Conservation (phyloP, 2,329 filamentous ascomycete species). For the Aquanectria penicillioides region DNA sequence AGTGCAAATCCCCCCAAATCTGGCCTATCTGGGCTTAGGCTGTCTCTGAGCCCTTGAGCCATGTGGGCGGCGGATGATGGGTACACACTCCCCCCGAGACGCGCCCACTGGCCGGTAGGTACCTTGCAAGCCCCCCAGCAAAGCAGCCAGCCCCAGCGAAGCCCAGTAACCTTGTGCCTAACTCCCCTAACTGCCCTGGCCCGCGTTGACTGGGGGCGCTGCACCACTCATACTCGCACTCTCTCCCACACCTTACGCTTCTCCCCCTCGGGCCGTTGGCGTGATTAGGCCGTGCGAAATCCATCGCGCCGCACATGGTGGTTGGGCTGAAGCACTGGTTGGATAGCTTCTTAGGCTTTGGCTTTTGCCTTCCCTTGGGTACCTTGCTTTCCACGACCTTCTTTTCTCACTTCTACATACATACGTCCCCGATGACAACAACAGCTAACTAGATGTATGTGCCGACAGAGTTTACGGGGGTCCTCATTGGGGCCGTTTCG, state of each 20-base stretch:
- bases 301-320: conserved; percentile 36
- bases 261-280: conserved; percentile 40
- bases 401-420: conserved; percentile 16
- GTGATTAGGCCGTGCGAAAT: conserved; percentile 40
- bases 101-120: conserved; percentile 2
- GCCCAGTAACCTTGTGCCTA: conserved; percentile 18
- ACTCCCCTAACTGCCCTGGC: conserved; percentile 23
- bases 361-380: conserved; percentile 30
- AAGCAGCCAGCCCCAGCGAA: background rate
- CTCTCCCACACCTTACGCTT: conserved; percentile 20
- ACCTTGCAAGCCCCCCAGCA: conserved; percentile 4
- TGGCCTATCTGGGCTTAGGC: conserved; percentile 14
- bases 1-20: background rate
- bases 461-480: conserved; percentile 15
- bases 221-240: conserved; percentile 28
- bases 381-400: conserved; percentile 23
- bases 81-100: conserved; percentile 3
- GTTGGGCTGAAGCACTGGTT: conserved; percentile 32
- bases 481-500: conserved; percentile 5
- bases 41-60: conserved; percentile 6
- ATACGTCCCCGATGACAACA: conserved; percentile 4
- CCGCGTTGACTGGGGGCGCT: conserved; percentile 31
- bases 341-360: conserved; percentile 32
- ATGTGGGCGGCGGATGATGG: conserved; percentile 16
- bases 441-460: conserved; percentile 4